A percentile compares a stretch with the other conserved stretches of the same genome.
Conservation (phyloP, 208 protist species). For the Zelonia costaricensis region DNA sequence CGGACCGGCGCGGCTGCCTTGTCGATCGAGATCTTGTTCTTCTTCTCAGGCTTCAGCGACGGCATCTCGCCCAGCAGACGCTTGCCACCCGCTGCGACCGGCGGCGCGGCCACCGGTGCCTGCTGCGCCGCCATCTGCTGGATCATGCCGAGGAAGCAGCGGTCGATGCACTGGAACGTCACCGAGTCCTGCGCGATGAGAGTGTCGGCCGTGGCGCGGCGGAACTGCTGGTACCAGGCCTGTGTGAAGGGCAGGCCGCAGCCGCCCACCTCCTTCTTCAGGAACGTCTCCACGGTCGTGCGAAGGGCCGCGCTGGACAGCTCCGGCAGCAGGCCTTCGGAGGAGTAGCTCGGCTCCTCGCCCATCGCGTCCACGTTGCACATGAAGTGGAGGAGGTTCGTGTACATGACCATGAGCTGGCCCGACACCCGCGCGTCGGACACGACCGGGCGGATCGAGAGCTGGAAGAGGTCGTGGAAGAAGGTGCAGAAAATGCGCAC, state of each 20-base stretch:
- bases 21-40: conserved; percentile 77
- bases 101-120: conserved; percentile 15
- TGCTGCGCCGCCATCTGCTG: conserved; percentile 36
- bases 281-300: conserved; percentile 58
- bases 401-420: conserved; percentile 81
- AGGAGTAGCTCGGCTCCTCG: conserved; percentile 37
- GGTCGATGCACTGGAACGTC: conserved; percentile 72
- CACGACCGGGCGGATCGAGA: conserved; percentile 66
- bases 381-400: conserved; percentile 88
- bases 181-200: conserved; percentile 60
- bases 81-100: conserved; percentile 13
- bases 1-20: conserved; percentile 67
- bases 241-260: conserved; percentile 65
- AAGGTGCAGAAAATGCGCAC: conserved; percentile 79
- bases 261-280: conserved; percentile 68
- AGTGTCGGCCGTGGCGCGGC: conserved; percentile 61
- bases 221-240: conserved; percentile 86
- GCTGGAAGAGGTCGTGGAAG: conserved; percentile 79
- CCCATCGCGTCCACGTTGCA: conserved; percentile 87
- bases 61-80: conserved; percentile 70
- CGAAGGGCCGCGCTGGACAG: conserved; percentile 51
- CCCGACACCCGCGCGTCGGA: conserved; percentile 49
- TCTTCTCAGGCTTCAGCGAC: conserved; percentile 43
- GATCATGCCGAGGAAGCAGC: conserved; percentile 53
- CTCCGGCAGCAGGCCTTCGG: conserved; percentile 62